phyloP scores from a whole-genome alignment of 169 alveolate species.

The Cytauxzoon felis region DNA sequence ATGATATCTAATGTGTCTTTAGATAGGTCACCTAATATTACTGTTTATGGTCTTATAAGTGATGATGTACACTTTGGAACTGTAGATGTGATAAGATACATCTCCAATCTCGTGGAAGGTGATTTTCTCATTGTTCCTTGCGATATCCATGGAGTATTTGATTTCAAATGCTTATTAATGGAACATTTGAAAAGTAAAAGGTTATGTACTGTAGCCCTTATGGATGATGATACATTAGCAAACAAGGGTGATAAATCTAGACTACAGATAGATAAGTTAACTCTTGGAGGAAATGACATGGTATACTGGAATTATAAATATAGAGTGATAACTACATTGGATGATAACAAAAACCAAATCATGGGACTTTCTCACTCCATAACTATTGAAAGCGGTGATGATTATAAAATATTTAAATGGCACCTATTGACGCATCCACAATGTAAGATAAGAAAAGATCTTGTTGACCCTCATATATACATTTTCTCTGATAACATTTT shows the following conservation, averaged over 20 bases:
- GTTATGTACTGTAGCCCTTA: slow-evolving; percentile 50
- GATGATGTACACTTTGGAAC: slow-evolving; percentile 11
- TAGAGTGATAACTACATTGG: slow-evolving; percentile 34
- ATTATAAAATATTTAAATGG: slow-evolving; percentile 26
- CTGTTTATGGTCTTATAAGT: slow-evolving; percentile 2
- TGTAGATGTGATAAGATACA: slow-evolving; percentile 14
- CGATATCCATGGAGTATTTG: slow-evolving; percentile 42
- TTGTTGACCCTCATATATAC: slow-evolving; percentile 56
- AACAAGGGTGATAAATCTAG: background rate
- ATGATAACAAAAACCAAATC: background rate
- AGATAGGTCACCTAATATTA: background rate
- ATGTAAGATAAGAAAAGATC: slow-evolving; percentile 28
- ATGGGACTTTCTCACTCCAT: slow-evolving; percentile 15
- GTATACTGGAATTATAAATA: slow-evolving; percentile 59
- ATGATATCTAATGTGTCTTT: background rate
- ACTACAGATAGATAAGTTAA: slow-evolving; percentile 11
- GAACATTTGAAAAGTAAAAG: slow-evolving; percentile 23
- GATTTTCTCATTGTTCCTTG: slow-evolving; percentile 58
- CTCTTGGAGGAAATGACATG: slow-evolving; percentile 43
- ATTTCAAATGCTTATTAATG: slow-evolving; percentile 25
- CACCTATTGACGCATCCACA: slow-evolving; percentile 19
- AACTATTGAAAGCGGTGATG: slow-evolving; percentile 41
- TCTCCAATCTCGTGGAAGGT: background rate
- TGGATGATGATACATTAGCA: slow-evolving; percentile 1
- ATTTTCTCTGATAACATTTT: slow-evolving; percentile 45